phyloP scores from a whole-genome alignment of 139 green algal species.

The Asterochloris erici region DNA sequence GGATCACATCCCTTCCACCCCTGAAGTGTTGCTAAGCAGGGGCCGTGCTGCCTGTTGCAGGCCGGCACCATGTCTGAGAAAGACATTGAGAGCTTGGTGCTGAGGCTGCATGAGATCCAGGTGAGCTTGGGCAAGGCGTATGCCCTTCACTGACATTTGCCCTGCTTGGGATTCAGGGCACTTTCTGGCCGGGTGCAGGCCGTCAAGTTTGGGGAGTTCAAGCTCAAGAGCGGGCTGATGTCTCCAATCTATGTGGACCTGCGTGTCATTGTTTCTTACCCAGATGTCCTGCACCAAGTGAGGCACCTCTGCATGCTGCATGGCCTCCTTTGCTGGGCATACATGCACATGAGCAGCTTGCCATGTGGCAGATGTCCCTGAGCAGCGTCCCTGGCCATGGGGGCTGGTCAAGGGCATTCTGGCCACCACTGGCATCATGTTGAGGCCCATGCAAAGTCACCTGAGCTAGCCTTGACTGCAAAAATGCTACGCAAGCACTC shows the following conservation, averaged over 20 bases:
- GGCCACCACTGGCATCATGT: too few relatives aligned
- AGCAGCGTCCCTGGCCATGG: too few relatives aligned
- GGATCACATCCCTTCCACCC: too few relatives aligned
- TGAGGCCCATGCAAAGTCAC: too few relatives aligned
- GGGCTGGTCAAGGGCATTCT: too few relatives aligned
- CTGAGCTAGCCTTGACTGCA: too few relatives aligned
- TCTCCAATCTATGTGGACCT: slow-evolving; percentile 98
- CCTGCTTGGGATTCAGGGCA: background rate
- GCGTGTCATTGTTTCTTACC: slow-evolving; percentile 97
- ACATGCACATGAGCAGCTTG: too few relatives aligned
- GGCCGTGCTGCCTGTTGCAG: too few relatives aligned
- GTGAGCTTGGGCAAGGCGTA: slow-evolving; percentile 28
- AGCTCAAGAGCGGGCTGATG: slow-evolving; percentile 95
- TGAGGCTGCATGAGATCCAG: slow-evolving; percentile 89
- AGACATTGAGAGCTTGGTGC: slow-evolving; percentile 81
- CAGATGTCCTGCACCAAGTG: slow-evolving; percentile 86
- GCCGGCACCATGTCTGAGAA: slow-evolving; percentile 47
- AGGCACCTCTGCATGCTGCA: background rate
- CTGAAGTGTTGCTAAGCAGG: too few relatives aligned
- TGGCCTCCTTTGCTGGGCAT: too few relatives aligned
- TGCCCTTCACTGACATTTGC: background rate
- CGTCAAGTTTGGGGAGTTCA: slow-evolving; percentile 99
- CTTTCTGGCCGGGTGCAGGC: slow-evolving; percentile 57
- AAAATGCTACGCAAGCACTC: too few relatives aligned
- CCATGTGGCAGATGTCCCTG: too few relatives aligned